Evolutionary conservation across 805 yeast genomes (phyloP).

Genomic region (Saturnispora sanitii): DNA sequence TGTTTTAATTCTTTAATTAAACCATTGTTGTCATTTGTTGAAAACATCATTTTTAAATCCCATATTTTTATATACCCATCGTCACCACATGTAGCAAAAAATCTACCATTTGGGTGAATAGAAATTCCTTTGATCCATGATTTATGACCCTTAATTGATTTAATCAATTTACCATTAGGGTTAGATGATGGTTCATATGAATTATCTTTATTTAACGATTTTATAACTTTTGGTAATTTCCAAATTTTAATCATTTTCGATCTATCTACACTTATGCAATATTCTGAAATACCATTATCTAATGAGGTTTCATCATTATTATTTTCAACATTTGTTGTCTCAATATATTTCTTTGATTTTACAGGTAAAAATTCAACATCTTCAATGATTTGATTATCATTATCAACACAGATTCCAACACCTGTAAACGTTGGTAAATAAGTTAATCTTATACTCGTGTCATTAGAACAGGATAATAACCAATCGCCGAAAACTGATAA

Average conservation of each 20-base stretch:
- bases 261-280: slow-evolving; percentile 70
- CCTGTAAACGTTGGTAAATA: slow-evolving; percentile 60
- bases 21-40: slow-evolving; percentile 18
- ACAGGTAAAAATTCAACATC: slow-evolving; percentile 56
- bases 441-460: slow-evolving; percentile 60
- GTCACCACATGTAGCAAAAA: slow-evolving; percentile 64
- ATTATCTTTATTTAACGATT: slow-evolving; percentile 18
- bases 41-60: slow-evolving; percentile 41
- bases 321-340: no score
- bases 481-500: slow-evolving; percentile 37
- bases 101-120: slow-evolving; percentile 69
- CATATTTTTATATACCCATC: slow-evolving; percentile 69
- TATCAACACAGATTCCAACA: slow-evolving; percentile 52
- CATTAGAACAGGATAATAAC: slow-evolving; percentile 67
- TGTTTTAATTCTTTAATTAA: slow-evolving; percentile 27
- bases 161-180: slow-evolving; percentile 50
- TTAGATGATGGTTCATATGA: slow-evolving; percentile 41
- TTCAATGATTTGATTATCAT: slow-evolving; percentile 81
- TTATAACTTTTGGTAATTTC: slow-evolving; percentile 57
- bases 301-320: slow-evolving; percentile 32
- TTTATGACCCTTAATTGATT: slow-evolving; percentile 61
- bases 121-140: slow-evolving; percentile 74
- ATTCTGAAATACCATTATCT: slow-evolving; percentile 46
- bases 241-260: slow-evolving; percentile 69
- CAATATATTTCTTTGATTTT: slow-evolving; percentile 37